A percentile compares a stretch with the other conserved stretches of the same genome.
Conservation (phyloP, 805 yeast species). For the Saccharomycopsis synnaedendra region DNA sequence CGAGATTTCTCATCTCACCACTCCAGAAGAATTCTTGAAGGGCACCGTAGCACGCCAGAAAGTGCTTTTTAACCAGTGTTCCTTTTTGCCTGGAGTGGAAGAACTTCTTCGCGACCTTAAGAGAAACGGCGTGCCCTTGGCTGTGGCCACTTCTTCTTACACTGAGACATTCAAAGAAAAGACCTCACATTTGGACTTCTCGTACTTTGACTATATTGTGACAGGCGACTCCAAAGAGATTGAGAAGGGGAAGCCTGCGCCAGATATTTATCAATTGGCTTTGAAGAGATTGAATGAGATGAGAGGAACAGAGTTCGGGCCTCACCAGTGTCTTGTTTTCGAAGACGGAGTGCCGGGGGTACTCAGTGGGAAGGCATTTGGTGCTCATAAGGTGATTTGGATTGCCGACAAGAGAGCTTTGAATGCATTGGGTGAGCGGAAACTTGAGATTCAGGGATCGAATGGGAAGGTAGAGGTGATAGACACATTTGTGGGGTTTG, state of each 20-base stretch:
- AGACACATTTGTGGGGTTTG: constrained; percentile 39
- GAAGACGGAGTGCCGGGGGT: constrained; percentile 97
- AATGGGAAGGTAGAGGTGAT: constrained; percentile 50
- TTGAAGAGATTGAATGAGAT: constrained; percentile 59
- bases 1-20: constrained; percentile 40
- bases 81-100: constrained; percentile 76
- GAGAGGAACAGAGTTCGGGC: constrained; percentile 33
- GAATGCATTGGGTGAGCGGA: constrained; percentile 38
- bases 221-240: constrained; percentile 86
- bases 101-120: constrained; percentile 50
- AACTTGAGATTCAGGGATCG: constrained; percentile 30
- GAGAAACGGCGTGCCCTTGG: constrained; percentile 56
- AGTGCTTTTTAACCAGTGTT: constrained; percentile 47
- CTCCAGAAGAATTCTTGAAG: constrained; percentile 52
- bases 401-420: constrained; percentile 77
- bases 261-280: constrained; percentile 87
- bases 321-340: constrained; percentile 78
- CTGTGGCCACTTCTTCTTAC: constrained; percentile 82
- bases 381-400: constrained; percentile 76
- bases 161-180: constrained; percentile 51
- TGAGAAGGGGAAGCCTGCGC: constrained; percentile 89
- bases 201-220: constrained; percentile 51
- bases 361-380: constrained; percentile 69
- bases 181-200: constrained; percentile 63
- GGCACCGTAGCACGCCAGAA: constrained; percentile 40